Conservation (phyloP, 2,329 filamentous ascomycete genomes). For the Colletotrichum spaethianum region DNA sequence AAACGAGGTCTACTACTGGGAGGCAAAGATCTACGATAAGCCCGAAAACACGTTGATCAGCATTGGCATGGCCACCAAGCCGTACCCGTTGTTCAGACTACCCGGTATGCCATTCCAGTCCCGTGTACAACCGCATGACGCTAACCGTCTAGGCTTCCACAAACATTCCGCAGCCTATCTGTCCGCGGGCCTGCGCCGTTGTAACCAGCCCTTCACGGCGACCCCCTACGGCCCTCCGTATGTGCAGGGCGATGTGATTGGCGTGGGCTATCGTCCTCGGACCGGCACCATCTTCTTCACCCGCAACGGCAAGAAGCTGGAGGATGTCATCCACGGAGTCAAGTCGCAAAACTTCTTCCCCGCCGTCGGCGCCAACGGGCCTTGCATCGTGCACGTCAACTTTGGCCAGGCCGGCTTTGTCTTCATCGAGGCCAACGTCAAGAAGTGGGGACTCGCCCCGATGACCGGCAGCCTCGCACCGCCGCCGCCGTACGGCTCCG, state of each 20-base stretch:
- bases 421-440: constrained; percentile 99
- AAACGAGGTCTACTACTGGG: constrained; percentile 99
- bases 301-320: constrained; percentile 96
- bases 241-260: constrained; percentile 95
- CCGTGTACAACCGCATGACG: not conserved
- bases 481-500: constrained; percentile 95
- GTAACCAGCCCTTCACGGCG: constrained; percentile 90
- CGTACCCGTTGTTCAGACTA: constrained; percentile 93
- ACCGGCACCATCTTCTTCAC: constrained; percentile 98
- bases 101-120: constrained; percentile 77
- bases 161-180: constrained; percentile 93
- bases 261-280: constrained; percentile 93
- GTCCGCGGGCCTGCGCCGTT: constrained; percentile 87
- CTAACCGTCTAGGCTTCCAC: constrained; percentile 78
- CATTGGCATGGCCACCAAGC: constrained; percentile 96
- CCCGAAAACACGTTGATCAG: constrained; percentile 89
- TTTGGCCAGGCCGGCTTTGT: constrained; percentile 98
- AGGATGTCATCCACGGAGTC: constrained; percentile 92
- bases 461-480: constrained; percentile 96
- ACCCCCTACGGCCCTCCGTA: constrained; percentile 86
- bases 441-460: constrained; percentile 98
- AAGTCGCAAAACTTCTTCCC: constrained; percentile 98
- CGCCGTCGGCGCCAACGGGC: constrained; percentile 95
- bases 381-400: constrained; percentile 94
- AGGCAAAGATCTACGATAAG: constrained; percentile 98